phyloP scores from a whole-genome alignment of 192 early-diverging fungal species.

The Coemansia sp. region DNA sequence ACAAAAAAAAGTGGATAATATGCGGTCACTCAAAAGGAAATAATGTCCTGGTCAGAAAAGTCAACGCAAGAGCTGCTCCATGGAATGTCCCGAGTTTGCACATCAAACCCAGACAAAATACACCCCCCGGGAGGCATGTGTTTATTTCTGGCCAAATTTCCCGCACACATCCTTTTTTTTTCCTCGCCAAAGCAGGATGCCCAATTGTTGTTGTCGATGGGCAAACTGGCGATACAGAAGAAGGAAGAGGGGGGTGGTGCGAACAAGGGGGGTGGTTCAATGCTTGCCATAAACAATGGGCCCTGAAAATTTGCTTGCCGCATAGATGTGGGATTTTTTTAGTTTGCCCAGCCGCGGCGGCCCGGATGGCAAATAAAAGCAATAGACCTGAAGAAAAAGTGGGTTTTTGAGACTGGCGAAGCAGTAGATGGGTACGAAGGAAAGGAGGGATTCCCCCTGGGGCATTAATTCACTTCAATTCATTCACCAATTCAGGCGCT shows the following conservation, averaged over 20 bases:
- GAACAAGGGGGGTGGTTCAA: no score
- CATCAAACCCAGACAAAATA: background rate
- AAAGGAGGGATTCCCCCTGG: no score
- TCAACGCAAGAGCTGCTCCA: background rate
- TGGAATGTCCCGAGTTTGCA: background rate
- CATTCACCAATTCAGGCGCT: no score
- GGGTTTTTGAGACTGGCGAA: no score
- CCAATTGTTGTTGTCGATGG: no score
- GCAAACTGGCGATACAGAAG: no score
- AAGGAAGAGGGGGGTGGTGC: no score
- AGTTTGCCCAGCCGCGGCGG: background rate
- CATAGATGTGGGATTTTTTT: background rate
- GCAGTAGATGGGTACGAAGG: conserved; percentile 11
- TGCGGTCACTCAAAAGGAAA: conserved; percentile 12
- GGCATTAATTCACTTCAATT: no score
- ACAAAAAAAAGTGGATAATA: conserved; percentile 14
- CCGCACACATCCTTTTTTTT: background rate
- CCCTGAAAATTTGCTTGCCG: background rate
- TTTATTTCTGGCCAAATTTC: no score
- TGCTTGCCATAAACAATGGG: no score
- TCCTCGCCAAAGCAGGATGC: no score
- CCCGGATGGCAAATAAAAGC: background rate
- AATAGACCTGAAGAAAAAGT: no score
- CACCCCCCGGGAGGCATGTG: background rate
- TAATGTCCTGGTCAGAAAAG: conserved; percentile 5